Evolutionary conservation across 352 stramenopile genomes (phyloP), one percentile per base, ranked within the genome.

Genomic region (Phytophthora tentaculata): DNA sequence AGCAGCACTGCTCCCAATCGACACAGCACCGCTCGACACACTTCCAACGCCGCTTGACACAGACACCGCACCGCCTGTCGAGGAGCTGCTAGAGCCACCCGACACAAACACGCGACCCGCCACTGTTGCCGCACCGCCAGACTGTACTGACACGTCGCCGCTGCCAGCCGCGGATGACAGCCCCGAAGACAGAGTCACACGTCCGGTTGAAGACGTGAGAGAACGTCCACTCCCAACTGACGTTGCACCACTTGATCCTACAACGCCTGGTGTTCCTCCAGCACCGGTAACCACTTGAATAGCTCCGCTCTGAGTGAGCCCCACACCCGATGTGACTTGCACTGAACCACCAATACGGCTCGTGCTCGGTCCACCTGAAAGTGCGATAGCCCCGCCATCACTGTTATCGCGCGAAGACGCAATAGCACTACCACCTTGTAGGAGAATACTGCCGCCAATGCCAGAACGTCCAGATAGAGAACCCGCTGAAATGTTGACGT

Each of bases 401-500:
- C 43, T 55, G 17, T 39, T 62, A 24, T 62, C 56, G 20, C 56
- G 56, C 17, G 44, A 35, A 45, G 56, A 48, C 0, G 56, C 44
- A 19, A 54, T n/a, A 19, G 43, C 56, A 48, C 28, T 62, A 62
- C 56, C 56, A 52, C 43, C 56, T 37, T 62, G 56, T 19, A 62
- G 19, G 53, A 62, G 56, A 55, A 62, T 32, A 28, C 32, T 62
- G 29, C 56, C 56, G 13, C 56, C 56, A 35, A 55, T 43, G 24
- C 56, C 56, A 47, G 29, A 62, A 47, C 56, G 56, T 44, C 56
- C 56, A 20, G 26, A 62, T 23, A 54, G n/a, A 47, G 56, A 54
- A 54, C 56, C 56, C 12, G 43, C 56, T 20, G 56, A 62, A 55
- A 69, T 45, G n/a, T 56, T 66, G 56, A 74, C 56, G 14, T 56